phyloP scores from a whole-genome alignment of 352 stramenopile genomes.

The Phytophthora meadii region DNA sequence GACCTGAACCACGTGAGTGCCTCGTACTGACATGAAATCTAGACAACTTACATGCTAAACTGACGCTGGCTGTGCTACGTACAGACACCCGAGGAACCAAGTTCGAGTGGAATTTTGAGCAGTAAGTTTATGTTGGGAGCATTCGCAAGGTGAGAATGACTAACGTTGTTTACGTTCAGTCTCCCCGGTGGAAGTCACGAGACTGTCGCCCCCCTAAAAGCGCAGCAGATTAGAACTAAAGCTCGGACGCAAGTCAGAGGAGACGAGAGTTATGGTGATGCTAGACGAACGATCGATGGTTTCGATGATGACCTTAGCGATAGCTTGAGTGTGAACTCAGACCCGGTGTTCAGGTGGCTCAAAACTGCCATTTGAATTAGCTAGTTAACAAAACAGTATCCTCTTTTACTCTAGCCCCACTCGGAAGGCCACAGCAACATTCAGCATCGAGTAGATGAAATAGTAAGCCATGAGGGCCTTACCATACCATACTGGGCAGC shows the following conservation, averaged over 20 bases:
- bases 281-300: slow-evolving; percentile 8
- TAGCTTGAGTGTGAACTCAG: slow-evolving; percentile 46
- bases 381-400: slow-evolving; percentile 11
- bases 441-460: slow-evolving; percentile 72
- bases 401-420: slow-evolving; percentile 16
- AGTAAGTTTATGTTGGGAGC: slow-evolving; percentile 35
- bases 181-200: slow-evolving; percentile 23
- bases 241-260: slow-evolving; percentile 1
- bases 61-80: neutral
- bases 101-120: slow-evolving; percentile 75
- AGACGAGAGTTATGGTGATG: slow-evolving; percentile 14
- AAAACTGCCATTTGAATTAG: slow-evolving; percentile 49
- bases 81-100: slow-evolving; percentile 22
- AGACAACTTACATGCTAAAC: neutral
- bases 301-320: slow-evolving; percentile 38
- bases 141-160: neutral
- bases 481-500: slow-evolving; percentile 75
- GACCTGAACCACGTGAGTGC: slow-evolving; percentile 32
- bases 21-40: neutral
- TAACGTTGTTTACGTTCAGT: slow-evolving; percentile 22
- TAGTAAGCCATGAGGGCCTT: slow-evolving; percentile 77
- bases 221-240: slow-evolving; percentile 1
- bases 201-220: slow-evolving; percentile 1
- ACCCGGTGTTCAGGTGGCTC: slow-evolving; percentile 70
- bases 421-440: slow-evolving; percentile 63